Conservation (phyloP, 306 rosid genomes). For the Cucurbita pepo region DNA sequence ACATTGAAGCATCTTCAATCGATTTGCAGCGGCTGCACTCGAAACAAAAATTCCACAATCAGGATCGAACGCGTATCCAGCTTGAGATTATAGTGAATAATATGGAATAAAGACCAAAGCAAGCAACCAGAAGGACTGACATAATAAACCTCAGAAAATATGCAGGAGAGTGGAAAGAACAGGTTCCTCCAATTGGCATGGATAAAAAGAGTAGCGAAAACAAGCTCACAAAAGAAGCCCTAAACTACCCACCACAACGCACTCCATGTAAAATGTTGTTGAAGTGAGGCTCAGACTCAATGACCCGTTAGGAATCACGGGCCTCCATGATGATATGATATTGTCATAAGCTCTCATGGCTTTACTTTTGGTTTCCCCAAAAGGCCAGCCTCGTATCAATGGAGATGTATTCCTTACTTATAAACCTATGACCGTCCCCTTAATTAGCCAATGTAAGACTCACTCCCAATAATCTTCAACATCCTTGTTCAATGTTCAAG, state of each 20-base stretch:
- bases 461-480: no score
- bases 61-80: background rate
- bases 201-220: background rate
- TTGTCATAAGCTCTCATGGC: no score
- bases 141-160: background rate
- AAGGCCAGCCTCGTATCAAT: no score
- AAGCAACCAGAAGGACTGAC: background rate
- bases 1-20: conserved; percentile 63
- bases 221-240: no score
- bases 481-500: background rate
- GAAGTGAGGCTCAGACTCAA: background rate
- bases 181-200: background rate
- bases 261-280: background rate
- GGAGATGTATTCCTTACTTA: no score
- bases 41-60: conserved; percentile 9
- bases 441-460: no score
- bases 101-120: background rate
- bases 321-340: no score
- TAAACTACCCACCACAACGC: background rate
- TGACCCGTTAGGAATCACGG: background rate
- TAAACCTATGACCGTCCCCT: no score
- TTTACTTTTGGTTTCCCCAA: no score
- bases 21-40: conserved; percentile 71
- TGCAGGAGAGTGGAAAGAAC: background rate
- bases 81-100: background rate